Conservation (phyloP, 1,139 yeast species). For the Zygoascus meyerae region DNA sequence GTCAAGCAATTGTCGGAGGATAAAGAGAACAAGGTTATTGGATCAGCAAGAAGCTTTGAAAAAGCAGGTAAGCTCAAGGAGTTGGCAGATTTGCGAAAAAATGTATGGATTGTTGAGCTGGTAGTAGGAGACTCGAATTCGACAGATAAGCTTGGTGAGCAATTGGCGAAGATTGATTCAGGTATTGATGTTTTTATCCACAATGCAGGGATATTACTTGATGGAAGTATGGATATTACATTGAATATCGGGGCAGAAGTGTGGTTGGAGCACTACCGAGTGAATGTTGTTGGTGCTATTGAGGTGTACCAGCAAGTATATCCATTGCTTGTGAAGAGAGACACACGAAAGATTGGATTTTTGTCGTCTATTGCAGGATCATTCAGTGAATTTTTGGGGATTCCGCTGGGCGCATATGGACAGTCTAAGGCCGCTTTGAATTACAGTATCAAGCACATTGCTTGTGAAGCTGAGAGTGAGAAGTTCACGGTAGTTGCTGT, state of each 20-base stretch:
- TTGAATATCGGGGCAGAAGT: conserved; percentile 25
- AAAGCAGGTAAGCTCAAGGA: conserved; percentile 1
- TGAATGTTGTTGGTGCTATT: conserved; percentile 35
- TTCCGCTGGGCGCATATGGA: conserved; percentile 31
- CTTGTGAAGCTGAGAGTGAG: conserved; percentile 25
- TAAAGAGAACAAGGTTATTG: conserved; percentile 29
- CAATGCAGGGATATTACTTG: conserved; percentile 40
- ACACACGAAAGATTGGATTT: conserved; percentile 22
- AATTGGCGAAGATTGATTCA: conserved; percentile 20
- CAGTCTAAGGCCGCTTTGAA: conserved; percentile 37
- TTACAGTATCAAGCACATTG: conserved; percentile 25
- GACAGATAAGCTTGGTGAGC: conserved; percentile 16
- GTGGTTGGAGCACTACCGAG: conserved; percentile 26
- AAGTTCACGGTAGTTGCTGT: conserved; percentile 27
- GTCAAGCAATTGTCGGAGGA: conserved; percentile 25
- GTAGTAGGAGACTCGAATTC: conserved; percentile 24
- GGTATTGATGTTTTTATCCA: conserved; percentile 47
- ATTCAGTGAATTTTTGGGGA: conserved; percentile 17
- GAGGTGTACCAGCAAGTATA: conserved; percentile 25
- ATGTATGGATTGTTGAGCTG: conserved; percentile 23
- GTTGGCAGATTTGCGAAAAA: conserved; percentile 18
- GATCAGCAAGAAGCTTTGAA: conserved; percentile 26
- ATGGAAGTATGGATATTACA: conserved; percentile 12
- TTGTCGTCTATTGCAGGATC: conserved; percentile 29
- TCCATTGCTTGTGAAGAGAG: conserved; percentile 17